These are phyloP conservation scores for Saxophila tyrrhenica DNA, from an alignment of 495 filamentous ascomycete genomes.

Conservation along the genomic window DNA sequence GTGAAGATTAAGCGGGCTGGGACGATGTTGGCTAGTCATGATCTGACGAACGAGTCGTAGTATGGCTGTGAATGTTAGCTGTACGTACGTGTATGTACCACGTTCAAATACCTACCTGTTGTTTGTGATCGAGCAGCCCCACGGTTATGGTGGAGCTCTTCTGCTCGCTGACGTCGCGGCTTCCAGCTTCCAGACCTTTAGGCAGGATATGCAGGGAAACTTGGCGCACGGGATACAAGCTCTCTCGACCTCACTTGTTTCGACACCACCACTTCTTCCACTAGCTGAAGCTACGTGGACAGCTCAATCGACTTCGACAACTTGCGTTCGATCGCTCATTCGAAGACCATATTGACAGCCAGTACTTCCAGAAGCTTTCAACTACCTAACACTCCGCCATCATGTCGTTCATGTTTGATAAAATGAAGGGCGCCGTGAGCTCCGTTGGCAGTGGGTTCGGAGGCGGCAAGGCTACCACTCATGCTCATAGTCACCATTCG, in stretches of 20 bases:
- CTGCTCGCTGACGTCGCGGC: background rate
- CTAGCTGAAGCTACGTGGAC: background rate
- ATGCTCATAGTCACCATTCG: background rate
- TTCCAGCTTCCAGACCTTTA: background rate
- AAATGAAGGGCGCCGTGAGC: background rate
- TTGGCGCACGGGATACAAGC: background rate
- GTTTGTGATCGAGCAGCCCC: too few relatives aligned
- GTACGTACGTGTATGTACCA: background rate
- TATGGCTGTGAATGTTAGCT: background rate
- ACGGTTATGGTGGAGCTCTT: background rate
- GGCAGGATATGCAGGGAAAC: background rate
- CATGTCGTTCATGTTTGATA: background rate
- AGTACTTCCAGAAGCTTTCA: too few relatives aligned
- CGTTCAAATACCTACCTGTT: too few relatives aligned
- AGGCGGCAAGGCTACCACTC: background rate
- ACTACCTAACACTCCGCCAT: too few relatives aligned
- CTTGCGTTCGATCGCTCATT: too few relatives aligned
- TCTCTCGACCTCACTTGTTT: background rate
- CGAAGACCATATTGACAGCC: too few relatives aligned
- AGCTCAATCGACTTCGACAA: background rate
- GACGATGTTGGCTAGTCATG: slow-evolving; percentile 1
- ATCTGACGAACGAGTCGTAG: background rate
- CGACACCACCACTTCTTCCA: background rate
- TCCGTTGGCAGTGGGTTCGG: background rate
- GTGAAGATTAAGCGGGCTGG: slow-evolving; percentile 3